phyloP scores from a whole-genome alignment of 495 filamentous ascomycete species.

The Trichoderma asperelloides region DNA sequence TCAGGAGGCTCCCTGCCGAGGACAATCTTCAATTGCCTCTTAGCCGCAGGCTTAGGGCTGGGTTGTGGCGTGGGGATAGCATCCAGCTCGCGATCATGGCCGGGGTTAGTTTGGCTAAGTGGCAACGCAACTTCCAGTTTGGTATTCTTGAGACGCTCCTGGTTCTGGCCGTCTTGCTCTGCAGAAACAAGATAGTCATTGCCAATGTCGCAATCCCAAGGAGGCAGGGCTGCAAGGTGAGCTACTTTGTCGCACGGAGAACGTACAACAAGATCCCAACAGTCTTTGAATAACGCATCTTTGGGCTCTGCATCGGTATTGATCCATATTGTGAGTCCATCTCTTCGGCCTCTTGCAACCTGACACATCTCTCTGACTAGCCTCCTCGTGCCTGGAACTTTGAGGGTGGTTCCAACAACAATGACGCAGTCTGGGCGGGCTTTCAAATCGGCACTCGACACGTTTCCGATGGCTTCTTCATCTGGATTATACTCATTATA shows the following conservation, averaged over 20 bases:
- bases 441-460: conserved; percentile 74
- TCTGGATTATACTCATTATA: conserved; percentile 98
- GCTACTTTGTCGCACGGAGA: conserved; percentile 88
- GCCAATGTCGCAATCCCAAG: conserved; percentile 56
- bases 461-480: conserved; percentile 87
- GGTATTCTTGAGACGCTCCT: conserved; percentile 23
- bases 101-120: conserved; percentile 11
- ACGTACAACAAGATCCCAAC: conserved; percentile 82
- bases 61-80: conserved; percentile 59
- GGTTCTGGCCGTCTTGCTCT: conserved; percentile 26
- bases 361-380: conserved; percentile 86
- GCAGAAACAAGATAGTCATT: conserved; percentile 33
- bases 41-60: conserved; percentile 44
- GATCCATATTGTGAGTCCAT: conserved; percentile 91
- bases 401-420: conserved; percentile 90
- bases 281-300: conserved; percentile 78
- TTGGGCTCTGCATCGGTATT: conserved; percentile 76
- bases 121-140: conserved; percentile 31
- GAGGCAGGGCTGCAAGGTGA: conserved; percentile 58
- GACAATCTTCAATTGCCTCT: conserved; percentile 29
- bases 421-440: conserved; percentile 82
- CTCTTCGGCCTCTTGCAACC: conserved; percentile 64
- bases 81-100: conserved; percentile 20
- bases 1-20: conserved; percentile 10
- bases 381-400: conserved; percentile 83